A percentile compares a stretch with the other conserved stretches of the same genome.
These are phyloP conservation scores for Lumnitzera littorea DNA, from an alignment of 345 rosid genomes.

Conservation along the genomic window DNA sequence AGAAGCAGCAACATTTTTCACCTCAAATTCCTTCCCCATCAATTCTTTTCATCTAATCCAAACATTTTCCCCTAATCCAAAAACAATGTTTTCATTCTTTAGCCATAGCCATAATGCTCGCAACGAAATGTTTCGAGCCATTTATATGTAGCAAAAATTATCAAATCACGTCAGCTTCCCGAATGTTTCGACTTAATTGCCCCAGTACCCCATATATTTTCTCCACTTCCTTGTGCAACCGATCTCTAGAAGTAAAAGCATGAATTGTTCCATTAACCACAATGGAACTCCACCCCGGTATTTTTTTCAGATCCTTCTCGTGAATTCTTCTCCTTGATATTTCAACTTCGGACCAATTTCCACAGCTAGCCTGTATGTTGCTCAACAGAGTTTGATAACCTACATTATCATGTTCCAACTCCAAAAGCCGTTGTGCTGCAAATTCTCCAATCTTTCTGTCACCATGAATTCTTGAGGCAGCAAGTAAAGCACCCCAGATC, in stretches of 20 bases:
- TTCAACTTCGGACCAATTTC: constrained; percentile 22
- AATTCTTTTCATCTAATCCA: too few relatives aligned
- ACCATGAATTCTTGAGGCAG: constrained; percentile 22
- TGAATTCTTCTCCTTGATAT: constrained; percentile 23
- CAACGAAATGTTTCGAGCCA: too few relatives aligned
- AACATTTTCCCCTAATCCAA: too few relatives aligned
- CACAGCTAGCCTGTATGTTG: constrained; percentile 23
- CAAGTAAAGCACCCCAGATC: constrained; percentile 36
- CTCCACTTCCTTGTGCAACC: constrained; percentile 9
- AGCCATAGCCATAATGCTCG: too few relatives aligned
- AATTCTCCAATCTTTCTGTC: constrained; percentile 19
- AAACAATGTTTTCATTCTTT: too few relatives aligned
- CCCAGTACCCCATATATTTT: constrained; percentile 12
- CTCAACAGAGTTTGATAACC: constrained; percentile 28
- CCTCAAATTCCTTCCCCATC: too few relatives aligned
- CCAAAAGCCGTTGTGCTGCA: constrained; percentile 20
- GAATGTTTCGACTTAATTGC: too few relatives aligned
- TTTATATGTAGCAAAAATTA: too few relatives aligned
- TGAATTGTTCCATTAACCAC: constrained; percentile 12
- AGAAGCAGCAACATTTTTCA: too few relatives aligned
- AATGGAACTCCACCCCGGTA: constrained; percentile 26
- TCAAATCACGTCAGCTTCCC: too few relatives aligned
- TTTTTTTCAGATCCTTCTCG: constrained; percentile 19
- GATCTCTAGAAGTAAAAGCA: constrained; percentile 1
- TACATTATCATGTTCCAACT: constrained; percentile 21